Evolutionary conservation across 495 filamentous ascomycete species (phyloP), one percentile per base, ranked within the genome.

Genomic region (Tuber brumale): DNA sequence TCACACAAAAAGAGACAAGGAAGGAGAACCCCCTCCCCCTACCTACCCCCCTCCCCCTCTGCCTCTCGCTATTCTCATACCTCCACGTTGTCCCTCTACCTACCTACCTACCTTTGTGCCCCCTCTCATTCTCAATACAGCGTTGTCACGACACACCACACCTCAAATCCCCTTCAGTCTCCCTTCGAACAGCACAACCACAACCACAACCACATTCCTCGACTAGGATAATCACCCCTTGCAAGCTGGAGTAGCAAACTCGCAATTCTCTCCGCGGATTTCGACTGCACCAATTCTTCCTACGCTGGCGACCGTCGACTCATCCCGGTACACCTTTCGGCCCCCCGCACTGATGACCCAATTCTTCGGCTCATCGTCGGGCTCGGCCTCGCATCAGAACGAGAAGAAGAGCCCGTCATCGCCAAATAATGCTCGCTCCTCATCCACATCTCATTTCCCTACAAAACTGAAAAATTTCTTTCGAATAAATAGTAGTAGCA

Each of bases 391-490:
- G 41, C 75, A 74, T n/a, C 78, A 77, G 46, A 74, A 76, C 70
- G 83, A 84, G 76, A 83, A 77, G 74, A 82, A 82, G 73, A 48
- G 72, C 69, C 73, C 79, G 74, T 77, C 77, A 39, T 80, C 79
- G 35, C 73, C 83, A 35, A 77, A 43, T 70, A 81, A 69, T 41
- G 72, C 82, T 71, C 75, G 80, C 76, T 76, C 80, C 12, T 77
- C 80, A 12, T 76, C 86, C 83, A 79, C 86, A 78, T 81, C 77
- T 84, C 92, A 95, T 81, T 90, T 97, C 81, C 93, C 91, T 46
- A 92, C 94, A 83, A 94, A 91, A 84, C 89, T 99, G 84, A 96
- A 92, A 89, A 97, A 95, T 84, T 98, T 98, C 87, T 99, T 99
- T 87, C 93, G 95, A 81, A 97, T 97, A 86, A 97, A 92, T 84